Conservation (phyloP, 805 yeast genomes). For the Kazachstania viticola region DNA sequence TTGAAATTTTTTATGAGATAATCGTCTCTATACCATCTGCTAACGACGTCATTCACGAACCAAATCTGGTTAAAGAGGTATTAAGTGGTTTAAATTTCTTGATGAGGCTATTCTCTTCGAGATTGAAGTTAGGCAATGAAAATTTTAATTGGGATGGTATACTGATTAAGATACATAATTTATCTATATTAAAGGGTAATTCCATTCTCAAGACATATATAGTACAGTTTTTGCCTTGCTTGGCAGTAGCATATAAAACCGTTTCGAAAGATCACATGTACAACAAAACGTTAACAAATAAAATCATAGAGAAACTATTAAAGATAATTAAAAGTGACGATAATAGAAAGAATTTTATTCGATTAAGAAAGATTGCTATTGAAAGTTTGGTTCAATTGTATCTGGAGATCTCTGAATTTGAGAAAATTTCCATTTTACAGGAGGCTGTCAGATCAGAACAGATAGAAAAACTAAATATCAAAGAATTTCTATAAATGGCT, state of each 20-base stretch:
- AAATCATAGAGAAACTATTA: not conserved
- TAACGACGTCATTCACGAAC: slow-evolving; percentile 1
- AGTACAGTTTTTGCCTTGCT: slow-evolving; percentile 33
- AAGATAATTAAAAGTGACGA: no score
- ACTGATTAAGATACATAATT: slow-evolving; percentile 4
- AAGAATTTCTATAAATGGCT: no score
- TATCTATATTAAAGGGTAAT: slow-evolving; percentile 4
- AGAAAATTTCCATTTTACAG: no score
- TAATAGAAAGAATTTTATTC: no score
- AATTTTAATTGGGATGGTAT: slow-evolving; percentile 7
- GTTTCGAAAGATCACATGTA: not conserved
- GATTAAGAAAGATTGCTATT: no score
- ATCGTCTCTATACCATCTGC: slow-evolving; percentile 5
- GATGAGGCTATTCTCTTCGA: slow-evolving; percentile 6
- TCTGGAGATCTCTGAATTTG: no score
- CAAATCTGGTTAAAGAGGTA: slow-evolving; percentile 23
- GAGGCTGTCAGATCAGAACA: no score
- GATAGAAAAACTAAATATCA: no score
- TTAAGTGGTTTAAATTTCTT: slow-evolving; percentile 3
- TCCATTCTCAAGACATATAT: not conserved
- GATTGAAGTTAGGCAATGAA: slow-evolving; percentile 1
- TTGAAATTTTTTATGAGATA: slow-evolving; percentile 3
- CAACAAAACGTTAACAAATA: not conserved
- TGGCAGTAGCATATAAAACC: slow-evolving; percentile 14
- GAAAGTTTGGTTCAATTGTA: no score